phyloP scores from a whole-genome alignment of 148 eudicot species.

The Diospyros kaki region DNA sequence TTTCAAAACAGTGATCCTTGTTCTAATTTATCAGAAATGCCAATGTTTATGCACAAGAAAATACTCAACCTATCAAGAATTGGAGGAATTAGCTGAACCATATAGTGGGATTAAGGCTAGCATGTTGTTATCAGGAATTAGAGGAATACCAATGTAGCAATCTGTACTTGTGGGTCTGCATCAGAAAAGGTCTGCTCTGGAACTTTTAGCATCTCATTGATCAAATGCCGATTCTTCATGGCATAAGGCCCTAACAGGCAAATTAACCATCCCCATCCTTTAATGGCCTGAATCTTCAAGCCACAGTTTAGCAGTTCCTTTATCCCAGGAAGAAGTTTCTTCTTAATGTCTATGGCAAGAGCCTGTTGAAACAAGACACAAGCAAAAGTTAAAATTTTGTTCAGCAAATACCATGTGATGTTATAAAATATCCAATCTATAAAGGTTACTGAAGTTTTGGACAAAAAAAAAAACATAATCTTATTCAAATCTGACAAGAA shows the following conservation, averaged over 20 bases:
- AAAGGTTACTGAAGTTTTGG: neutral
- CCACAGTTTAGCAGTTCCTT: slow-evolving; percentile 58
- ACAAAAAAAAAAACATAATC: too few species aligned
- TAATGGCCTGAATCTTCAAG: slow-evolving; percentile 61
- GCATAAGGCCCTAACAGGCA: slow-evolving; percentile 65
- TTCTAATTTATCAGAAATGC: neutral
- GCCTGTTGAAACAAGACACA: slow-evolving; percentile 31
- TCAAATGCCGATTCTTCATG: slow-evolving; percentile 54
- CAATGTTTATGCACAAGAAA: neutral
- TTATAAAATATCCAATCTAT: neutral
- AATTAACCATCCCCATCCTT: slow-evolving; percentile 89
- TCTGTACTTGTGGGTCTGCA: slow-evolving; percentile 69
- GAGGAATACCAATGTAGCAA: slow-evolving; percentile 71
- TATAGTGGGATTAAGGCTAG: too few species aligned
- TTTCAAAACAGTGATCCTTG: neutral
- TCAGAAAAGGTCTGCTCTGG: slow-evolving; percentile 74
- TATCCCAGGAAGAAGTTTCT: slow-evolving; percentile 53
- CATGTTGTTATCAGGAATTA: neutral
- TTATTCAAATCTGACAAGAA: too few species aligned
- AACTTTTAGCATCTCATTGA: slow-evolving; percentile 78
- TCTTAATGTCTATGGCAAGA: slow-evolving; percentile 58
- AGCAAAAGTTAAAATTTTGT: neutral
- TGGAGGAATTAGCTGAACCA: slow-evolving; percentile 8
- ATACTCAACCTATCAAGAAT: neutral
- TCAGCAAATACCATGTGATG: neutral